phyloP scores from a whole-genome alignment of 768 basidiomycete genomes.

The Tulasnella sp. region DNA sequence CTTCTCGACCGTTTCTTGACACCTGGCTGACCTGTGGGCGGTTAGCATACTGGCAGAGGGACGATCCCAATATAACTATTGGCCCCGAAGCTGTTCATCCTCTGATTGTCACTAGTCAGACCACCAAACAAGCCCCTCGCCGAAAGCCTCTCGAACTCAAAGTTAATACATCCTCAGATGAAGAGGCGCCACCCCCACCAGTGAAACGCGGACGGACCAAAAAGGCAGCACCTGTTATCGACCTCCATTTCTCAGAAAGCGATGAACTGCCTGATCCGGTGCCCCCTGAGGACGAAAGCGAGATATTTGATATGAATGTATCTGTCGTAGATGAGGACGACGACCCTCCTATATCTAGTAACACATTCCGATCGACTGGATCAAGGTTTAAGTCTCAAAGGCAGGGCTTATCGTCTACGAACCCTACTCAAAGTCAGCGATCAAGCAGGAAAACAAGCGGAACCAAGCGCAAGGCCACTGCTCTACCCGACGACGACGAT shows the following conservation, averaged over 20 bases:
- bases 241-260: slow-evolving; percentile 11
- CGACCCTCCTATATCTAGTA: not conserved
- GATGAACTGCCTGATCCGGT: not conserved
- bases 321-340: slow-evolving; percentile 21
- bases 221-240: not conserved
- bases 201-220: not conserved
- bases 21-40: not conserved
- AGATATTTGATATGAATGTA: slow-evolving; percentile 26
- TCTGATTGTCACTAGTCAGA: not conserved
- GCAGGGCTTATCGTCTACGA: not conserved
- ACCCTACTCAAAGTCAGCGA: slow-evolving; percentile 18
- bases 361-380: not conserved
- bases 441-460: slow-evolving; percentile 2
- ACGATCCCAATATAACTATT: slow-evolving; percentile 11
- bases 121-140: not conserved
- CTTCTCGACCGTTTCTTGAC: slow-evolving; percentile 14
- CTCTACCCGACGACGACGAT: not conserved
- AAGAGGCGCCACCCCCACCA: not conserved
- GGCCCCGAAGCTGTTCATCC: not conserved
- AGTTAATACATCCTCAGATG: not conserved
- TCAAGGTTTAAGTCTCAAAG: slow-evolving; percentile 9
- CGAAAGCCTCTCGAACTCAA: not conserved
- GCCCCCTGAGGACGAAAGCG: slow-evolving; percentile 23
- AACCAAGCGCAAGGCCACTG: slow-evolving; percentile 20
- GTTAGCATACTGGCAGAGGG: slow-evolving; percentile 58